Evolutionary conservation across 2,329 filamentous ascomycete genomes (phyloP).

Genomic region (Botrytis fragariae): DNA sequence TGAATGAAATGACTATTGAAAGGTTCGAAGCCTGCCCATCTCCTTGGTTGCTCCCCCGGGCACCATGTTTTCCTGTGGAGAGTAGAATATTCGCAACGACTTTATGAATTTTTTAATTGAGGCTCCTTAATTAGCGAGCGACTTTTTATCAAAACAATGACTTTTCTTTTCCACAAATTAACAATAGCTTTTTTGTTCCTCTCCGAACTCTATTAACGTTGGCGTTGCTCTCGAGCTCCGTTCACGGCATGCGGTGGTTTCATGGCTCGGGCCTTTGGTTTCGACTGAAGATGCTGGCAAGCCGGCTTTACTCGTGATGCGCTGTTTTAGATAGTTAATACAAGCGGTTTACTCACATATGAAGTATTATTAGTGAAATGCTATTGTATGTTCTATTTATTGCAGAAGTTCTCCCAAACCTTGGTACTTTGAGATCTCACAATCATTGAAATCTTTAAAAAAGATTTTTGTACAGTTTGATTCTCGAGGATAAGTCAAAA

Average conservation of each 20-base stretch:
- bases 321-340: not conserved
- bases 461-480: fast-evolving
- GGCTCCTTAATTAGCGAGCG: not conserved
- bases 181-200: not conserved
- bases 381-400: not conserved
- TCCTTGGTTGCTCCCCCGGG: not conserved
- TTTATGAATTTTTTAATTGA: not conserved
- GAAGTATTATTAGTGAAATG: not conserved
- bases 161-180: not conserved
- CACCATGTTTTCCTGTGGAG: not conserved
- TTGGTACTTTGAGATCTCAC: too few species aligned
- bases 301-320: not conserved
- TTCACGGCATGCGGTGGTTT: not conserved
- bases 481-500: not conserved
- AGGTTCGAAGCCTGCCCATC: not conserved
- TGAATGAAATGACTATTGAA: not conserved
- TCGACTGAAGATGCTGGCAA: not conserved
- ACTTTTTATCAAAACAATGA: not conserved
- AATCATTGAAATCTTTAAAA: not conserved
- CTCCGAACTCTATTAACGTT: not conserved
- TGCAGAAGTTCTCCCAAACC: too few species aligned
- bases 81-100: too few species aligned
- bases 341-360: not conserved
- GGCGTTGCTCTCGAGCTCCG: not conserved
- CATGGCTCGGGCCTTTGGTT: not conserved